Percentiles rank a stretch among this genome's conserved stretches.
These are phyloP conservation scores for Rhizophora apiculata DNA, from an alignment of 345 rosid species.

Conservation along the genomic window DNA sequence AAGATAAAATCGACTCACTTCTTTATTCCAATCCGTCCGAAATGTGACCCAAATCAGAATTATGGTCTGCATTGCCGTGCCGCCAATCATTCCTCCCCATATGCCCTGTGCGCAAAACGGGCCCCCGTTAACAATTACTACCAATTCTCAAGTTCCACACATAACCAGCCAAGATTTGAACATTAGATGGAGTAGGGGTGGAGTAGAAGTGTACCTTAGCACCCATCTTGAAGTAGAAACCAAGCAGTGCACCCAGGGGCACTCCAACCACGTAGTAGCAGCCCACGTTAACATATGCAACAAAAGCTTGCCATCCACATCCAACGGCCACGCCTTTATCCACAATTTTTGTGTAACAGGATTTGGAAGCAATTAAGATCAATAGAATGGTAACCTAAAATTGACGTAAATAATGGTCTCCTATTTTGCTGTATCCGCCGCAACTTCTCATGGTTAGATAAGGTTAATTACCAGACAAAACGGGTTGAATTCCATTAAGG, in stretches of 20 bases:
- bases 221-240: constrained; percentile 57
- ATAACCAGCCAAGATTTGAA: not conserved
- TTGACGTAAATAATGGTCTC: not conserved
- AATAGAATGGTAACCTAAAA: not conserved
- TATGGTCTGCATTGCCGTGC: constrained; percentile 55
- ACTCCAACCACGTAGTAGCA: constrained; percentile 68
- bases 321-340: constrained; percentile 75
- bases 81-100: constrained; percentile 72
- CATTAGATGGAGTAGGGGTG: too few relatives aligned
- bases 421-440: not conserved
- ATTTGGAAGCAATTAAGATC: not conserved
- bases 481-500: constrained; percentile 74
- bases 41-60: constrained; percentile 58
- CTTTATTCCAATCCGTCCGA: constrained; percentile 62
- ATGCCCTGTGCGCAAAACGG: constrained; percentile 42
- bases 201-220: constrained; percentile 50
- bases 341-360: not conserved
- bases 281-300: constrained; percentile 66
- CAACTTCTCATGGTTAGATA: not conserved
- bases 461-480: constrained; percentile 49
- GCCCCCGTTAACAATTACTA: not conserved
- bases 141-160: not conserved
- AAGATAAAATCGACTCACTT: constrained; percentile 27
- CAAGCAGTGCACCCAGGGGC: constrained; percentile 57
- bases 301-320: constrained; percentile 78